Evolutionary conservation across 2,329 filamentous ascomycete species (phyloP).

Genomic region (Fusarium brevicatenulatum): DNA sequence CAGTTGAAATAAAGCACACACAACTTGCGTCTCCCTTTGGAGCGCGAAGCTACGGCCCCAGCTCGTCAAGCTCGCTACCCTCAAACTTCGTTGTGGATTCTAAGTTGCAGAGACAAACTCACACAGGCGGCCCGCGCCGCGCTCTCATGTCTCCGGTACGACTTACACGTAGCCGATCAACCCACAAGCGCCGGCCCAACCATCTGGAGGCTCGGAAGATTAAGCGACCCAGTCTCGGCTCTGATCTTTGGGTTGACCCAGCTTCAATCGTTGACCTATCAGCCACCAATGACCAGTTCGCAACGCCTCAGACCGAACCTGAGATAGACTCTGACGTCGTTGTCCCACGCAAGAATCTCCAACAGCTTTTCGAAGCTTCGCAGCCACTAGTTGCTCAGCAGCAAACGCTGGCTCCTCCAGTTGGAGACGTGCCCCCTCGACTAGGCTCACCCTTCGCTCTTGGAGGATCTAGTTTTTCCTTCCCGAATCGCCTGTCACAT

Average conservation of each 20-base stretch:
- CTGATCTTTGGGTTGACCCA: slow-evolving; percentile 64
- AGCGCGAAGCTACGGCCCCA: slow-evolving; percentile 70
- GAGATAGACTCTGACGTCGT: slow-evolving; percentile 48
- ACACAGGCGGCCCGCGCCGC: slow-evolving; percentile 61
- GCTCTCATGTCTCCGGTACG: slow-evolving; percentile 64
- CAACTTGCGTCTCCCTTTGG: slow-evolving; percentile 66
- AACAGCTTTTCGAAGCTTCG: slow-evolving; percentile 53
- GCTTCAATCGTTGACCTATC: slow-evolving; percentile 41
- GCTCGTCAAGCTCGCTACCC: slow-evolving; percentile 62
- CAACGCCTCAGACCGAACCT: slow-evolving; percentile 45
- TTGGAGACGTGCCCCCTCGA: slow-evolving; percentile 54
- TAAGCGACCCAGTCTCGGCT: slow-evolving; percentile 65
- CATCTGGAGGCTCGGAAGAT: slow-evolving; percentile 60
- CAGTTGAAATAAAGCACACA: slow-evolving; percentile 41
- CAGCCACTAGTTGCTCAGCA: slow-evolving; percentile 32
- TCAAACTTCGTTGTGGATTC: slow-evolving; percentile 49
- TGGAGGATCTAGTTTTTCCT: slow-evolving; percentile 64
- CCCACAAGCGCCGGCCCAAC: slow-evolving; percentile 65
- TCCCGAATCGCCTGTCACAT: slow-evolving; percentile 66
- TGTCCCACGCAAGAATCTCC: slow-evolving; percentile 55
- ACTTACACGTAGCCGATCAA: slow-evolving; percentile 61
- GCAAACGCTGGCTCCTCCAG: slow-evolving; percentile 44
- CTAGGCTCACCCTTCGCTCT: slow-evolving; percentile 69
- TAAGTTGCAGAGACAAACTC: slow-evolving; percentile 55
- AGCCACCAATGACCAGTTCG: slow-evolving; percentile 45